Percentiles rank a stretch among this genome's conserved stretches.
These are phyloP conservation scores for Phytophthora cajani DNA, from an alignment of 352 stramenopile genomes.

Conservation along the genomic window DNA sequence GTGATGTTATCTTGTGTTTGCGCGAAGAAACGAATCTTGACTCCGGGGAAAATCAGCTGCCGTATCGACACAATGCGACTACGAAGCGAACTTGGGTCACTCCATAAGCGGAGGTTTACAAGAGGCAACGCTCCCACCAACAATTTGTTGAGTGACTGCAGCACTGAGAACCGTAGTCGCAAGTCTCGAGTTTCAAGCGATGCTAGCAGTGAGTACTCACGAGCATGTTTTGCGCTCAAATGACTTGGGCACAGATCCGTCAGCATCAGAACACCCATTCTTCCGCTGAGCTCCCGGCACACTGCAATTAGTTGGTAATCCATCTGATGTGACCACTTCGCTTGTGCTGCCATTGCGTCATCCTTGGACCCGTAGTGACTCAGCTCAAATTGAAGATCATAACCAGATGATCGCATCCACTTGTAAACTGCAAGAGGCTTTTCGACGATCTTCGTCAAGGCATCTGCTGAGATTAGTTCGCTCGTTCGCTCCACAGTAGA, in stretches of 20 bases:
- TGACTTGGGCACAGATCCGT: slow-evolving; percentile 74
- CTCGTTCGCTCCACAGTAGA: slow-evolving; percentile 15
- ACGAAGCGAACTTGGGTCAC: slow-evolving; percentile 57
- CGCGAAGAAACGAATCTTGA: slow-evolving; percentile 80
- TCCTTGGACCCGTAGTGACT: slow-evolving; percentile 59
- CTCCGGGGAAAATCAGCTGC: slow-evolving; percentile 72
- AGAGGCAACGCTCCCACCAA: slow-evolving; percentile 63
- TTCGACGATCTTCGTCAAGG: slow-evolving; percentile 4
- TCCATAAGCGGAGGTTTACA: slow-evolving; percentile 65
- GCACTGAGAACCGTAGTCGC: slow-evolving; percentile 59
- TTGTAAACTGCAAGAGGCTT: slow-evolving; percentile 50
- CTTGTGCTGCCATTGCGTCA: slow-evolving; percentile 50
- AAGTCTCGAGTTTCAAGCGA: slow-evolving; percentile 64
- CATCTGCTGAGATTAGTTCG: slow-evolving; percentile 15
- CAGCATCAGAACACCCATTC: slow-evolving; percentile 64
- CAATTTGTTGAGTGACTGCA: slow-evolving; percentile 70
- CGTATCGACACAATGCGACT: slow-evolving; percentile 61
- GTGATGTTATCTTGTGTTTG: slow-evolving; percentile 78
- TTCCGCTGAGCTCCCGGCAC: slow-evolving; percentile 47
- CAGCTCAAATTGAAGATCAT: slow-evolving; percentile 62
- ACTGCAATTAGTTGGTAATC: slow-evolving; percentile 72
- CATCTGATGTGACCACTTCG: slow-evolving; percentile 79
- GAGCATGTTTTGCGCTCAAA: slow-evolving; percentile 37
- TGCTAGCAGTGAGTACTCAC: slow-evolving; percentile 47
- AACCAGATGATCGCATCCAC: slow-evolving; percentile 56